Base-by-base conservation (phyloP, 345 rosid species). In the Cardamine chenopodiifolia region DNA sequence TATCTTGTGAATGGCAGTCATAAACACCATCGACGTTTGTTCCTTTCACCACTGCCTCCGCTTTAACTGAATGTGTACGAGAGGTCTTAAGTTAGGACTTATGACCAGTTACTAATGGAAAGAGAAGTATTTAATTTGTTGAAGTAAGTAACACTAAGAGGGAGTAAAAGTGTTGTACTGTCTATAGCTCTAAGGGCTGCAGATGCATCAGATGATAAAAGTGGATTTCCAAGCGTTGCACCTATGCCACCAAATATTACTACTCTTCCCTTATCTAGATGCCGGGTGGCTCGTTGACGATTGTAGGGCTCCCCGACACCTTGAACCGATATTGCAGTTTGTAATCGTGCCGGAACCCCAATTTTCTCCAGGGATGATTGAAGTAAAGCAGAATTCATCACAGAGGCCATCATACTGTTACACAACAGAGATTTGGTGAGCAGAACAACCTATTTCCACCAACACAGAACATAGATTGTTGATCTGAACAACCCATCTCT, bases 171-270 rank as follows among this genome's bases (percentile, higher is more conserved):
- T 50, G 53, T 2, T 74, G 25, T 91, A 91, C 98, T 85, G 72
- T 93, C 97, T 40, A 91, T 83, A 72, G 98, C 98, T 77, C 94
- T 84, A 50, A 91, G 87, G 8, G 96, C 91, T 49, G 98, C 97
- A 42, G 94, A 90, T 23, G 97, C 89, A 74, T 93, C 97, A 13
- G 98, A 88, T 17, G 94, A 85, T 78, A 93, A 91, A 62, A 93
- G 86, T 56, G 98, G 97, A 68, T 89, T 91, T 58, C 94, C 98
- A 71, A 87, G 80, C 28, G 90, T 90, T 35, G 92, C 89, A 61
- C 98, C 97, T 49, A 93, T 82, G 23, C 98, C 97, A 68, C 98
- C 97, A 74, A 93, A 91, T 77, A 93, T 85, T 61, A 93, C 97
- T 20, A 93, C 98, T 84, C 92, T 87, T 50, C 98, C 97, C 76